Conservation (phyloP, 2,329 filamentous ascomycete genomes). For the Stachybotrys chlorohalonatus region DNA sequence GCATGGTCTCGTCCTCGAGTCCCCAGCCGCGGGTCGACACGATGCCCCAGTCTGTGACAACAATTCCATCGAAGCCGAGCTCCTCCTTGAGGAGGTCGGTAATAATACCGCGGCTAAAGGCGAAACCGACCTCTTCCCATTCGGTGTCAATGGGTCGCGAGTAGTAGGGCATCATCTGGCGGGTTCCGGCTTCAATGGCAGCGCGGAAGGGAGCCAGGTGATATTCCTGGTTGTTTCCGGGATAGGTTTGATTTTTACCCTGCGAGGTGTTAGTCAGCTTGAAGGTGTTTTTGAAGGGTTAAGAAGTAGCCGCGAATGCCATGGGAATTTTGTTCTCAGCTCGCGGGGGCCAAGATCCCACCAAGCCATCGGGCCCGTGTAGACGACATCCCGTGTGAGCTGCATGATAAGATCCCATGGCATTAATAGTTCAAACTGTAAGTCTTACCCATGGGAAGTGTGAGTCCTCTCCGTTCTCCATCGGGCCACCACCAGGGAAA, state of each 20-base stretch:
- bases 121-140: conserved; percentile 36
- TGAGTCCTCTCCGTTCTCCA: conserved; percentile 38
- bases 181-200: conserved; percentile 36
- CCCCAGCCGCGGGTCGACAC: conserved; percentile 41
- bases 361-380: not conserved
- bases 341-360: too few relatives aligned
- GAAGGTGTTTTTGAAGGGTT: too few relatives aligned
- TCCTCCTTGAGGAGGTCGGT: conserved; percentile 35
- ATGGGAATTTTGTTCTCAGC: too few relatives aligned
- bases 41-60: conserved; percentile 40
- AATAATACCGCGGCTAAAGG: conserved; percentile 40
- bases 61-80: conserved; percentile 39
- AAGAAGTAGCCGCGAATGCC: too few relatives aligned
- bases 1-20: conserved; percentile 31
- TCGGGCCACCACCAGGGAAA: conserved; percentile 41
- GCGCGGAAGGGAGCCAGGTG: conserved; percentile 41
- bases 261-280: conserved; percentile 18
- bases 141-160: conserved; percentile 34
- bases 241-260: conserved; percentile 41
- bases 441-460: conserved; percentile 25
- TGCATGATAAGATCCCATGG: too few relatives aligned
- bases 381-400: too few relatives aligned
- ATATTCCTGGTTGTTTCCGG: conserved; percentile 39
- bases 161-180: conserved; percentile 45
- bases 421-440: not conserved